A percentile compares a stretch with the other conserved stretches of the same genome.
These are phyloP conservation scores for Nemania sp. DNA, from an alignment of 2,329 filamentous ascomycete species.

Conservation along the genomic window DNA sequence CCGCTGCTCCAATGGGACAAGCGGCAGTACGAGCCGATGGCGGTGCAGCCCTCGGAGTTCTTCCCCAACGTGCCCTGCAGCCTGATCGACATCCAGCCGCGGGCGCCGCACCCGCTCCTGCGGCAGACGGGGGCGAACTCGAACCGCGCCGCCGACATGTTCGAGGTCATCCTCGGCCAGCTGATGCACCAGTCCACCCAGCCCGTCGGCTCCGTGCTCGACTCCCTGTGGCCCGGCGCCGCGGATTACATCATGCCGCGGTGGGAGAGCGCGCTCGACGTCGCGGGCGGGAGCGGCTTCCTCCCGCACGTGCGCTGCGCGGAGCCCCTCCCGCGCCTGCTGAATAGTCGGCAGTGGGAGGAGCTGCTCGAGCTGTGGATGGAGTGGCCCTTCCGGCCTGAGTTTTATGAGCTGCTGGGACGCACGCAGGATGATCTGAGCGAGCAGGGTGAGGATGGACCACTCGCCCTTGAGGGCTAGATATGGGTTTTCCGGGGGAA, in stretches of 20 bases:
- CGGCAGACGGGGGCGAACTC: constrained; percentile 58
- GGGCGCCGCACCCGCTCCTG: constrained; percentile 62
- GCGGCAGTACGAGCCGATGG: constrained; percentile 77
- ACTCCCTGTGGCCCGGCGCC: constrained; percentile 70
- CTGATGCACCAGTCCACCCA: constrained; percentile 54
- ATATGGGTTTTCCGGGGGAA: too few species aligned
- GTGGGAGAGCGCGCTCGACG: constrained; percentile 64
- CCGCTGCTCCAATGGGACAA: constrained; percentile 75
- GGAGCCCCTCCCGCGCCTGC: constrained; percentile 58
- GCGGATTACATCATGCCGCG: constrained; percentile 63
- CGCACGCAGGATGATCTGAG: constrained; percentile 47
- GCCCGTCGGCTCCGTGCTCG: constrained; percentile 59
- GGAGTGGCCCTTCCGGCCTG: constrained; percentile 73
- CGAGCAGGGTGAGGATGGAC: constrained; percentile 35
- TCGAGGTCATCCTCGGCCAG: constrained; percentile 63
- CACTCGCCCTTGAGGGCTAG: background rate
- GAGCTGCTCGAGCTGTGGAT: constrained; percentile 71
- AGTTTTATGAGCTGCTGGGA: constrained; percentile 61
- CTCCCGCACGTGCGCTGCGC: constrained; percentile 53
- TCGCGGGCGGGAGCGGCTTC: constrained; percentile 62
- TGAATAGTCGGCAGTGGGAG: constrained; percentile 67
- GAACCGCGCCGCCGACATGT: constrained; percentile 60
- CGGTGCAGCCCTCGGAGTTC: constrained; percentile 69
- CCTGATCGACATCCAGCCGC: constrained; percentile 77
- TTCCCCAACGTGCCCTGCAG: constrained; percentile 69